These are phyloP conservation scores for Cardamine occulta DNA, from an alignment of 345 rosid species.

Conservation along the genomic window DNA sequence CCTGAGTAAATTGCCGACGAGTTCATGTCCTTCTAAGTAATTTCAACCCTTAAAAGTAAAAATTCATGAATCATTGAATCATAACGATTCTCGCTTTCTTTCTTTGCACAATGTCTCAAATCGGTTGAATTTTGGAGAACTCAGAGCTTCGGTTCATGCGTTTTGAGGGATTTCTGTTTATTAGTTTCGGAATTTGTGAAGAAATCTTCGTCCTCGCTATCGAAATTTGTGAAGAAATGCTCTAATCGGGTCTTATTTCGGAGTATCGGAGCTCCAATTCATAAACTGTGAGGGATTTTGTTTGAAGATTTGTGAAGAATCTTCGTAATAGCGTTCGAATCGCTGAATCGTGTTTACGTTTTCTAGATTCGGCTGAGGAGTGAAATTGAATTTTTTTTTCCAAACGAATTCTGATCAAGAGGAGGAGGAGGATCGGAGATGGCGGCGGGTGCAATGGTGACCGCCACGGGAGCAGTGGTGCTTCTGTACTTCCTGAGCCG, in stretches of 20 bases:
- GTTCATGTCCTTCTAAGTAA: conserved; percentile 2
- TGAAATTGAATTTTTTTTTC: conserved; percentile 13
- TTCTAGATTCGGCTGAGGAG: conserved; percentile 31
- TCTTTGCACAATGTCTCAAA: conserved; percentile 27
- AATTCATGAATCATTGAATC: conserved; percentile 11
- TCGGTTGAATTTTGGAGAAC: not conserved
- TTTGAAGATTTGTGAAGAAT: conserved; percentile 4
- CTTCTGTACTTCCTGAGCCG: conserved; percentile 63
- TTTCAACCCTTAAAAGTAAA: not conserved
- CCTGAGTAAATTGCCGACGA: not conserved
- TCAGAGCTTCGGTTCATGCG: conserved; percentile 22
- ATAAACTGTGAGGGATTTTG: not conserved
- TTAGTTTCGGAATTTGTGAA: not conserved
- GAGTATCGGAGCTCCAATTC: conserved; percentile 12
- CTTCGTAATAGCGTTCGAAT: conserved; percentile 7
- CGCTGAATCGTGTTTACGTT: conserved; percentile 16
- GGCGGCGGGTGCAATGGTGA: conserved; percentile 89
- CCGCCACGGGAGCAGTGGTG: conserved; percentile 85
- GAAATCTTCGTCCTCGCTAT: not conserved
- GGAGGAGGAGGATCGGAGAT: conserved; percentile 43
- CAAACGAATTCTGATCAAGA: not conserved
- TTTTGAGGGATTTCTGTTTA: not conserved
- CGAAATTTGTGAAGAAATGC: not conserved
- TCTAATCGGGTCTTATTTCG: conserved; percentile 6
- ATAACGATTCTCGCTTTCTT: conserved; percentile 28